Percentiles rank a stretch among this genome's conserved stretches.
Evolutionary conservation across 257 asterid species (phyloP).

Genomic region (Solanum lycopersicoides): DNA sequence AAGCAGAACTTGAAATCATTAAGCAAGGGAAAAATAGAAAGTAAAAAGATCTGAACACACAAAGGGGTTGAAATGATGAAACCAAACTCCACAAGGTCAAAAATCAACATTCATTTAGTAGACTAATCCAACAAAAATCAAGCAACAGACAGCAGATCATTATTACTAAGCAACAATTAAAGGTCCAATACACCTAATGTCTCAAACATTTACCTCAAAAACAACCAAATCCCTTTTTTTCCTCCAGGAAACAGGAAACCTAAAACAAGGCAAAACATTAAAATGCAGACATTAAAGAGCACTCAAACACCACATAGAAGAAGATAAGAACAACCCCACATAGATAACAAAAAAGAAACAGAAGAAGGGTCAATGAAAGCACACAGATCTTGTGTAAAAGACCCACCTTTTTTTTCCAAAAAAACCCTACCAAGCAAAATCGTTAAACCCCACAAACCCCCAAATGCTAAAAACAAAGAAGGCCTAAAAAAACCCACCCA

Average conservation of each 20-base stretch:
- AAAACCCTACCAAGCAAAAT: constrained; percentile 53
- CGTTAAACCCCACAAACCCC: constrained; percentile 44
- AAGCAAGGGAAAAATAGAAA: not conserved
- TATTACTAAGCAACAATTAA: not conserved
- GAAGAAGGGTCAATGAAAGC: constrained; percentile 38
- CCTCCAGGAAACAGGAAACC: constrained; percentile 1
- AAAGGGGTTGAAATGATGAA: not conserved
- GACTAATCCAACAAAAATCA: not conserved
- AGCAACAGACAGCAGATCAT: not conserved
- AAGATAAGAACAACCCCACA: constrained; percentile 36
- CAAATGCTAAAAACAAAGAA: constrained; percentile 27
- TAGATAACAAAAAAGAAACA: constrained; percentile 19
- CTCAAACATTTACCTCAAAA: constrained; percentile 2
- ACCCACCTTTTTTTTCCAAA: constrained; percentile 34
- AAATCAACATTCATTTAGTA: not conserved
- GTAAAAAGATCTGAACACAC: not conserved
- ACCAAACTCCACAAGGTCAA: not conserved
- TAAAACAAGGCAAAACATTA: constrained; percentile 3
- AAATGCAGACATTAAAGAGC: constrained; percentile 36
- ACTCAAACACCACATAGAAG: constrained; percentile 28
- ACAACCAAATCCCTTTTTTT: constrained; percentile 9
- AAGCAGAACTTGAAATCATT: constrained; percentile 7
- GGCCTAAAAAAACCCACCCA: constrained; percentile 38
- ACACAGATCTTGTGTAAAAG: constrained; percentile 63
- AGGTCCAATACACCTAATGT: constrained; percentile 2